These are phyloP conservation scores for Angophora floribunda DNA, from an alignment of 345 rosid genomes.

Conservation along the genomic window DNA sequence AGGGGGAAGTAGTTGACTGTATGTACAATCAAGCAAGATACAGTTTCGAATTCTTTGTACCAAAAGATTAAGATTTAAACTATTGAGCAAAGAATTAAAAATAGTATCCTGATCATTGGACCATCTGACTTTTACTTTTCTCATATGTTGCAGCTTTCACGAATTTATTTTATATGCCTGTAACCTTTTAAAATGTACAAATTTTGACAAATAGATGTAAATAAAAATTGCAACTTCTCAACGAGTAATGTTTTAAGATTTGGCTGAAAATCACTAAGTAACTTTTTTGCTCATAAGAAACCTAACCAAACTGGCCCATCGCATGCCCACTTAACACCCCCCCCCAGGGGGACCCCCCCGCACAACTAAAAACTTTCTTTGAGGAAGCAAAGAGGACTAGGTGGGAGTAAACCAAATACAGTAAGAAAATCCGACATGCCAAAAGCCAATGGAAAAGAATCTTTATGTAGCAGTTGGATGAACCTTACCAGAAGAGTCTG, in stretches of 20 bases:
- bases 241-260: neutral
- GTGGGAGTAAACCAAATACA: neutral
- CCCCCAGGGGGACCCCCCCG: too few species aligned
- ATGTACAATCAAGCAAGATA: neutral
- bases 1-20: neutral
- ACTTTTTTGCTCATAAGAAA: neutral
- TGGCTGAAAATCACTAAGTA: neutral
- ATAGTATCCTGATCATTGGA: neutral
- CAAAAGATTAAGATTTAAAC: neutral
- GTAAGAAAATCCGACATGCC: neutral
- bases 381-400: neutral
- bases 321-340: neutral
- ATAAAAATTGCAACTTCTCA: neutral
- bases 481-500: slow-evolving; percentile 61
- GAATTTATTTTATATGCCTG: neutral
- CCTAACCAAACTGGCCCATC: neutral
- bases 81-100: neutral
- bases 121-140: neutral
- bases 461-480: slow-evolving; percentile 3
- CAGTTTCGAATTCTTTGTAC: neutral
- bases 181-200: neutral
- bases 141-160: neutral
- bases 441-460: neutral
- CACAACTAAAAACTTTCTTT: neutral
- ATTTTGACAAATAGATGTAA: neutral